These are phyloP conservation scores for Aspergillus pseudoglaucus DNA, from an alignment of 2,329 filamentous ascomycete genomes.

Conservation along the genomic window DNA sequence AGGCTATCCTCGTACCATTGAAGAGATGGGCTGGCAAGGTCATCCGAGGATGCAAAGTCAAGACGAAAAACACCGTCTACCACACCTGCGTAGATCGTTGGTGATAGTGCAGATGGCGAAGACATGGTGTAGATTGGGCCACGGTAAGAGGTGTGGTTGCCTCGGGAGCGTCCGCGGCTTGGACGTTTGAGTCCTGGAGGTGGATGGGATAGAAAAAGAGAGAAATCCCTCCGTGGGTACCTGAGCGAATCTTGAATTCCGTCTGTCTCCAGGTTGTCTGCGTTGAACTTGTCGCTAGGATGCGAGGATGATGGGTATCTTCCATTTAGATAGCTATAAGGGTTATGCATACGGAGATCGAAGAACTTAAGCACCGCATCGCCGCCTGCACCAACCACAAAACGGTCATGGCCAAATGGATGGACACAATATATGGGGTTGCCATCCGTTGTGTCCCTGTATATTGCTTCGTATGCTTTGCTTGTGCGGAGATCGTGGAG, in stretches of 20 bases:
- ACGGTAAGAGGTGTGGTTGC: conserved; percentile 27
- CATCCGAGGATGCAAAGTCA: conserved; percentile 40
- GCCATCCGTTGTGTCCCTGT: conserved; percentile 51
- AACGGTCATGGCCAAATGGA: conserved; percentile 49
- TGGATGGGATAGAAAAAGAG: conserved; percentile 36
- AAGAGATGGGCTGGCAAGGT: conserved; percentile 24
- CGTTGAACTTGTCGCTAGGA: not conserved
- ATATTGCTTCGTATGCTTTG: conserved; percentile 42
- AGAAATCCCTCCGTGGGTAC: conserved; percentile 30
- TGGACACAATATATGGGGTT: conserved; percentile 55
- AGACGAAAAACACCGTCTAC: conserved; percentile 37
- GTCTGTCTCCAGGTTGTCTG: not conserved
- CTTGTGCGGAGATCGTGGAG: conserved; percentile 56
- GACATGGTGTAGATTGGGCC: conserved; percentile 42
- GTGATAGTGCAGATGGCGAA: conserved; percentile 38
- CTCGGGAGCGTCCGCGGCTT: conserved; percentile 9
- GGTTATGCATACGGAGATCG: conserved; percentile 49
- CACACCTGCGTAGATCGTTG: conserved; percentile 41
- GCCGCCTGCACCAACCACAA: conserved; percentile 51
- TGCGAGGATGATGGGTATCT: conserved; percentile 6
- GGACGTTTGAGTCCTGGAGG: conserved; percentile 10
- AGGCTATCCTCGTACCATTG: conserved; percentile 31
- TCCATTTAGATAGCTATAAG: conserved; percentile 27
- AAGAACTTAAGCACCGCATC: conserved; percentile 58
- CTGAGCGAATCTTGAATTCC: conserved; percentile 1